Conservation (phyloP, 352 stramenopile species). For the Globisporangium echinulatum region DNA sequence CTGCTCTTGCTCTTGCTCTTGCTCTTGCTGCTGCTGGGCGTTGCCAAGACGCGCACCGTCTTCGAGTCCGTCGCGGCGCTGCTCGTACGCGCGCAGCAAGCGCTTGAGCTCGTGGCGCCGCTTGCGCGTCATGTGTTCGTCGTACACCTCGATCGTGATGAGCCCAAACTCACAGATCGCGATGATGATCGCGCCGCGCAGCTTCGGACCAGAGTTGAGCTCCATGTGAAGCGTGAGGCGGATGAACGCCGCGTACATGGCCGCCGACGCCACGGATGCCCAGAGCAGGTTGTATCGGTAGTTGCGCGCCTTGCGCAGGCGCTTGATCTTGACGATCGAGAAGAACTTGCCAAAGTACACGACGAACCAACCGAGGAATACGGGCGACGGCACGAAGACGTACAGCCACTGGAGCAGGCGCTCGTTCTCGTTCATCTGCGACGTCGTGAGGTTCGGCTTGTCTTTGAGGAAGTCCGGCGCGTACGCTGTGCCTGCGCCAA, state of each 20-base stretch:
- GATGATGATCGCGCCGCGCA: slow-evolving; percentile 54
- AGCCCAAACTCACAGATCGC: slow-evolving; percentile 59
- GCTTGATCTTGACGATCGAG: slow-evolving; percentile 71
- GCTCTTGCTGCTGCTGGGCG: neutral
- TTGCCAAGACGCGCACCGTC: neutral
- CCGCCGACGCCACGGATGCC: slow-evolving; percentile 38
- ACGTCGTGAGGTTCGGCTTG: slow-evolving; percentile 37
- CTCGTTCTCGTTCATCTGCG: slow-evolving; percentile 66
- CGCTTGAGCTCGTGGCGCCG: slow-evolving; percentile 55
- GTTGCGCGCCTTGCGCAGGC: slow-evolving; percentile 64
- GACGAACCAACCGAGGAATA: slow-evolving; percentile 59
- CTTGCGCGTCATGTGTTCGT: slow-evolving; percentile 51
- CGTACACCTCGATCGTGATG: slow-evolving; percentile 67
- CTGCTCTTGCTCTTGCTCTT: too few species aligned
- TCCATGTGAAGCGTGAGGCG: slow-evolving; percentile 54
- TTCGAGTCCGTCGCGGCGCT: slow-evolving; percentile 18
- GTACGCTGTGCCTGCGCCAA: slow-evolving; percentile 48
- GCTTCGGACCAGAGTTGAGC: slow-evolving; percentile 46
- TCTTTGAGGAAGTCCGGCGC: slow-evolving; percentile 37
- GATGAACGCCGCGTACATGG: slow-evolving; percentile 51
- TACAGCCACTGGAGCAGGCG: slow-evolving; percentile 71
- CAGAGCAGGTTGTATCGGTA: slow-evolving; percentile 83
- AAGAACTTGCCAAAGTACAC: slow-evolving; percentile 82
- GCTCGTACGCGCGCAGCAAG: slow-evolving; percentile 30
- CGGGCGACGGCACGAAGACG: slow-evolving; percentile 63